These are phyloP conservation scores for Penicillium glabrum DNA, from an alignment of 2,329 filamentous ascomycete genomes.

Conservation along the genomic window DNA sequence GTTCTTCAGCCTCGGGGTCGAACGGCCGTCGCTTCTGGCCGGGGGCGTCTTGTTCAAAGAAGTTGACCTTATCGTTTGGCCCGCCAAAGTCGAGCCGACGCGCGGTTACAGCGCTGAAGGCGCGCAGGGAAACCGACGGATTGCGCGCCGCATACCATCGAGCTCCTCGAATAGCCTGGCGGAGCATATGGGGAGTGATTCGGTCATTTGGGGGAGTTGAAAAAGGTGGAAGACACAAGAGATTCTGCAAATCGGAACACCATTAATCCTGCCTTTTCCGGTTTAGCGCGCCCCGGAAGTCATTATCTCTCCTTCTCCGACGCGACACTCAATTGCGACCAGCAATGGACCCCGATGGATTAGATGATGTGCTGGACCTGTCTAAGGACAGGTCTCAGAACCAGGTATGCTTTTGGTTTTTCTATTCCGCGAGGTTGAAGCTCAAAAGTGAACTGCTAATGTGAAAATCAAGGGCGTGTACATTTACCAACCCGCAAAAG, in stretches of 20 bases:
- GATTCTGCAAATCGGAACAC: slow-evolving; percentile 23
- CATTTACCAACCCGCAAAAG: slow-evolving; percentile 58
- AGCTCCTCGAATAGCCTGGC: slow-evolving; percentile 44
- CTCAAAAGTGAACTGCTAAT: slow-evolving; percentile 15
- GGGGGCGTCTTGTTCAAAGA: slow-evolving; percentile 44
- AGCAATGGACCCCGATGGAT: slow-evolving; percentile 22
- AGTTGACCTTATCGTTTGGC: slow-evolving; percentile 42
- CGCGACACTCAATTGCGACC: slow-evolving; percentile 5
- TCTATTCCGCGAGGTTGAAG: background rate
- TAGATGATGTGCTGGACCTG: slow-evolving; percentile 23
- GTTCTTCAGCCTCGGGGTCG: slow-evolving; percentile 41
- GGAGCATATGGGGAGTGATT: slow-evolving; percentile 41
- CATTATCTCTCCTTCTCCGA: slow-evolving; percentile 7
- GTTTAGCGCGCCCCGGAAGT: slow-evolving; percentile 31
- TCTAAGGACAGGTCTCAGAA: slow-evolving; percentile 30
- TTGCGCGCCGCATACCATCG: slow-evolving; percentile 43
- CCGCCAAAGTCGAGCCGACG: slow-evolving; percentile 34
- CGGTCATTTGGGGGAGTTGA: slow-evolving; percentile 30
- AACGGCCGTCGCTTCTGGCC: slow-evolving; percentile 37
- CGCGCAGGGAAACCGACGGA: slow-evolving; percentile 30
- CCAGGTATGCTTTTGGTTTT: slow-evolving; percentile 24
- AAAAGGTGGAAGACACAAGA: slow-evolving; percentile 2
- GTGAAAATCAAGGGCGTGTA: slow-evolving; percentile 55
- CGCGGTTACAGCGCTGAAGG: slow-evolving; percentile 32
- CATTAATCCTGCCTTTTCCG: slow-evolving; percentile 28